phyloP scores from a whole-genome alignment of 495 filamentous ascomycete species.

The Podospora pseudoanserina region DNA sequence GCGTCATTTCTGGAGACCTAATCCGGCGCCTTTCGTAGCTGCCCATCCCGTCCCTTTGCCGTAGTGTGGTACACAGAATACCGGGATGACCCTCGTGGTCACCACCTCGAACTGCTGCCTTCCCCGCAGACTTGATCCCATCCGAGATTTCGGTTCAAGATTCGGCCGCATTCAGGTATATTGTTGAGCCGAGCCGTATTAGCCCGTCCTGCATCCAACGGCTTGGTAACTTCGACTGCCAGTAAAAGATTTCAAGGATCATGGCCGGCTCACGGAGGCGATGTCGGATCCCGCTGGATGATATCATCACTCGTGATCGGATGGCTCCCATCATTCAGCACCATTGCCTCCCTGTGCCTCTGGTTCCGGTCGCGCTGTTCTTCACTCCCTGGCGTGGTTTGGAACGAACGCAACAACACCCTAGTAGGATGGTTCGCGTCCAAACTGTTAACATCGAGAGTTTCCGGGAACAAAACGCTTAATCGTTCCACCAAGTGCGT shows the following conservation, averaged over 20 bases:
- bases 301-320: constrained; percentile 57
- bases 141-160: not conserved
- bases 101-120: not conserved
- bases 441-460: constrained; percentile 33
- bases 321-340: constrained; percentile 57
- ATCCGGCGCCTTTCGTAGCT: not conserved
- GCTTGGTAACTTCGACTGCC: not conserved
- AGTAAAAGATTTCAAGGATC: not conserved
- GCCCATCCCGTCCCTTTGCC: not conserved
- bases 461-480: constrained; percentile 34
- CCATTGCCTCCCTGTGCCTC: constrained; percentile 60
- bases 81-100: not conserved
- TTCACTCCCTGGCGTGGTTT: constrained; percentile 39
- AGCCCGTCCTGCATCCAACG: not conserved
- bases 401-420: constrained; percentile 38
- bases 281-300: constrained; percentile 42
- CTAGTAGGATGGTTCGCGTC: constrained; percentile 26
- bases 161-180: not conserved
- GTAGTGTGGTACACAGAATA: not conserved
- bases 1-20: not conserved
- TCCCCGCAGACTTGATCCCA: not conserved
- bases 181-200: not conserved
- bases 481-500: constrained; percentile 21
- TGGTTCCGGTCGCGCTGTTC: constrained; percentile 50
- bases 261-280: not conserved